phyloP scores from a whole-genome alignment of 352 stramenopile species.

The Peronospora destructor region DNA sequence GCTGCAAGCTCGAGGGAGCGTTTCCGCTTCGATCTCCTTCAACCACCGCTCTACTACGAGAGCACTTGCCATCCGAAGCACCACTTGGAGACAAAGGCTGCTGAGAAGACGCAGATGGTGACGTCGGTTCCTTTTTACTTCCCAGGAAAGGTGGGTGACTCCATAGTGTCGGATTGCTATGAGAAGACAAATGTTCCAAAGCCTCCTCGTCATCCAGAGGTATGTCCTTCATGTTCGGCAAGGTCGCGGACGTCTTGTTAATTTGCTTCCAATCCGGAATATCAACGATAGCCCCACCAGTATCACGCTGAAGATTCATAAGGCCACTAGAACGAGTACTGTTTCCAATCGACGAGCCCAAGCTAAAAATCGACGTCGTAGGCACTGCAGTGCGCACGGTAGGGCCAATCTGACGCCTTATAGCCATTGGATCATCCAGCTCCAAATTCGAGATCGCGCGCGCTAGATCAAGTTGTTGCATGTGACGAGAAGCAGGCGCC shows the following conservation, averaged over 20 bases:
- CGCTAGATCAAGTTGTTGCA: constrained; percentile 70
- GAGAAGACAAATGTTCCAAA: constrained; percentile 34
- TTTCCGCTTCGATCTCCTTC: constrained; percentile 15
- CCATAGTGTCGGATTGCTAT: constrained; percentile 59
- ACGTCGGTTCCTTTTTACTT: constrained; percentile 24
- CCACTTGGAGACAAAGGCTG: constrained; percentile 22
- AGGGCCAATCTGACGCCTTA: constrained; percentile 44
- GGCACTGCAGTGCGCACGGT: constrained; percentile 41
- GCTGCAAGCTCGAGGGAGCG: constrained; percentile 13
- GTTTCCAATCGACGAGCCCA: constrained; percentile 42
- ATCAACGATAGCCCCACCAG: constrained; percentile 36
- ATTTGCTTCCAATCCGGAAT: constrained; percentile 57
- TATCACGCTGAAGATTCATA: constrained; percentile 45
- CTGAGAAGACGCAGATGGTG: constrained; percentile 22
- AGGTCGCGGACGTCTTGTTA: constrained; percentile 47
- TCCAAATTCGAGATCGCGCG: constrained; percentile 74
- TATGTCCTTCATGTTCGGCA: constrained; percentile 47
- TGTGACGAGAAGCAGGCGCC: constrained; percentile 60
- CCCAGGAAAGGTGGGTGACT: constrained; percentile 55
- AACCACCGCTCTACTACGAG: constrained; percentile 12
- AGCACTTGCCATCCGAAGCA: constrained; percentile 12
- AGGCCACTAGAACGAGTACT: constrained; percentile 42
- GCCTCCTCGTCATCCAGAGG: constrained; percentile 20
- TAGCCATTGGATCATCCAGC: constrained; percentile 68
- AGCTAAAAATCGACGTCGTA: constrained; percentile 65